Conservation (phyloP, 2,329 filamentous ascomycete species). For the Stachybotrys chlorohalonatus region DNA sequence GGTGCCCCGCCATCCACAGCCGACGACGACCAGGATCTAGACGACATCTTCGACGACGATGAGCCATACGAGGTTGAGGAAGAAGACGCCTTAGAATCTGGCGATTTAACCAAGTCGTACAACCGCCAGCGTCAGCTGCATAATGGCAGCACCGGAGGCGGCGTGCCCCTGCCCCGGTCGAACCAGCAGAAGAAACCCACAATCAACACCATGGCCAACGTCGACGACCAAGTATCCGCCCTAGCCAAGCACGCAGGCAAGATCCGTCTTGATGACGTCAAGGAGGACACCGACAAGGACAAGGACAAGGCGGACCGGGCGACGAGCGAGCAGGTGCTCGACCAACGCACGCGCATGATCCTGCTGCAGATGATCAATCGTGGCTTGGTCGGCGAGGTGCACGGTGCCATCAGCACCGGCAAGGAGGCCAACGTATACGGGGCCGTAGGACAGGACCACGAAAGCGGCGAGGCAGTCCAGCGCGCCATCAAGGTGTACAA, state of each 20-base stretch:
- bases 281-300: conserved; percentile 42
- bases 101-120: conserved; percentile 77
- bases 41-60: conserved; percentile 23
- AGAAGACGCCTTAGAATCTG: conserved; percentile 47
- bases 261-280: conserved; percentile 66
- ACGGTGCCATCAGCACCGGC: conserved; percentile 90
- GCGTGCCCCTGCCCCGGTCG: conserved; percentile 52
- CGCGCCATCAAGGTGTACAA: conserved; percentile 98
- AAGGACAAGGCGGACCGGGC: conserved; percentile 90
- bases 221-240: conserved; percentile 84
- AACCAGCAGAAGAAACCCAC: conserved; percentile 73
- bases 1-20: conserved; percentile 12
- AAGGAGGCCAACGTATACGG: conserved; percentile 99
- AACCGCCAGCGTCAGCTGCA: conserved; percentile 72
- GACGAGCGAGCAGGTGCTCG: conserved; percentile 88
- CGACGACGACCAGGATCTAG: conserved; percentile 13
- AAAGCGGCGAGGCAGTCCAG: conserved; percentile 49
- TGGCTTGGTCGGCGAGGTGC: conserved; percentile 79
- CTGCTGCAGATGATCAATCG: conserved; percentile 93
- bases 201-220: conserved; percentile 67
- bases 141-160: conserved; percentile 19
- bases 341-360: conserved; percentile 91
- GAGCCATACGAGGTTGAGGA: conserved; percentile 55
- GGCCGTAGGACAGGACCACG: conserved; percentile 57
- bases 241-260: conserved; percentile 79